phyloP scores from a whole-genome alignment of 2,329 filamentous ascomycete species.

The Fusarium ambrosium region DNA sequence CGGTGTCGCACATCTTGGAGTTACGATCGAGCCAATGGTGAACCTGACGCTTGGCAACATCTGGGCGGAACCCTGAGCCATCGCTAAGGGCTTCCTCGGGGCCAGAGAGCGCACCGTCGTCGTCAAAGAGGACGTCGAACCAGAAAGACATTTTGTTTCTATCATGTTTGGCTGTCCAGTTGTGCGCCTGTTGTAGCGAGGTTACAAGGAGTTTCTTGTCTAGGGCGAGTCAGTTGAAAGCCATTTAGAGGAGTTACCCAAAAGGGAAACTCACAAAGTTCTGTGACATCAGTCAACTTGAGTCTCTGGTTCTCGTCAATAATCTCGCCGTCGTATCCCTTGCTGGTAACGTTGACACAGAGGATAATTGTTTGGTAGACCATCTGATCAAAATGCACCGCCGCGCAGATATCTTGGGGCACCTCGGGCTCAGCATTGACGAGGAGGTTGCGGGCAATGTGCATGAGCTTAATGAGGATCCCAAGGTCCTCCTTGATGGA shows the following conservation, averaged over 20 bases:
- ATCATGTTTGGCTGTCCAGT: slow-evolving; percentile 78
- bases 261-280: slow-evolving; percentile 67
- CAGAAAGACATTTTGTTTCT: slow-evolving; percentile 79
- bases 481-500: slow-evolving; percentile 73
- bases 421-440: slow-evolving; percentile 75
- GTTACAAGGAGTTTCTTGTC: slow-evolving; percentile 77
- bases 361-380: slow-evolving; percentile 75
- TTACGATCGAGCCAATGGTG: slow-evolving; percentile 74
- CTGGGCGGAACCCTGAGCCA: slow-evolving; percentile 66
- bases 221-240: slow-evolving; percentile 46
- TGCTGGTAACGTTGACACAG: slow-evolving; percentile 76
- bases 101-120: slow-evolving; percentile 61
- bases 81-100: slow-evolving; percentile 67
- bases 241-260: background rate
- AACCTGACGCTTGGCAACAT: slow-evolving; percentile 71
- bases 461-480: slow-evolving; percentile 75
- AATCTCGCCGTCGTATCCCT: slow-evolving; percentile 75
- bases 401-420: slow-evolving; percentile 74
- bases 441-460: slow-evolving; percentile 74
- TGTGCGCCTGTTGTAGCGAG: slow-evolving; percentile 75
- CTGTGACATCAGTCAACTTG: slow-evolving; percentile 73
- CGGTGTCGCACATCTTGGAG: slow-evolving; percentile 69
- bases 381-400: slow-evolving; percentile 75
- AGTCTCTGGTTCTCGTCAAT: slow-evolving; percentile 69
- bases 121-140: slow-evolving; percentile 75